These are phyloP conservation scores for Lonicera japonica DNA, from an alignment of 129 eudicot species.

Conservation along the genomic window DNA sequence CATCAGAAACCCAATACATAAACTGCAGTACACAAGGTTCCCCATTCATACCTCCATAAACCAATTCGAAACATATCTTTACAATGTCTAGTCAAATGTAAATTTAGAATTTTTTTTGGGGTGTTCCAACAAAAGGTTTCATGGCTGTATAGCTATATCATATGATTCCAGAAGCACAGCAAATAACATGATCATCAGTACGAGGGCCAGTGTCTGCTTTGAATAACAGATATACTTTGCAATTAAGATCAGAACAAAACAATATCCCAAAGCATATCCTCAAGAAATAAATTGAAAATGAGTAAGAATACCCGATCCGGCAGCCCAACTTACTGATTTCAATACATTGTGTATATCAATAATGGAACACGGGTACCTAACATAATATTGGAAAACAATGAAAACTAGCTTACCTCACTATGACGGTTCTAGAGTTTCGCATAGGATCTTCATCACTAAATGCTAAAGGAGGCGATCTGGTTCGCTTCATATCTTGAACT, in stretches of 20 bases:
- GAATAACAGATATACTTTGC: not conserved
- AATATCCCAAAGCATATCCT: not conserved
- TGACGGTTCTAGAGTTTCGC: conserved; percentile 21
- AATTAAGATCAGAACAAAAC: not conserved
- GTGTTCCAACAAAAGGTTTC: not conserved
- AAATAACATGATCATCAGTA: too few relatives aligned
- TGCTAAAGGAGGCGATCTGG: conserved; percentile 35
- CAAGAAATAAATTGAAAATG: not conserved
- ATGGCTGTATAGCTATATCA: not conserved
- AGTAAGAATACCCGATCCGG: not conserved
- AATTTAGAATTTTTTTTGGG: too few relatives aligned
- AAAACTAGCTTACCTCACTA: conserved; percentile 31
- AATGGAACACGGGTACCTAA: not conserved
- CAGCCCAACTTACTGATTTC: not conserved
- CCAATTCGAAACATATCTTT: too few relatives aligned
- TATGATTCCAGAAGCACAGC: too few relatives aligned
- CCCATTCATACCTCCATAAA: too few relatives aligned
- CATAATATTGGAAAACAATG: not conserved
- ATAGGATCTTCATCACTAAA: conserved; percentile 29
- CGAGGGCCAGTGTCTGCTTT: not conserved
- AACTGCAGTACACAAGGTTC: too few relatives aligned
- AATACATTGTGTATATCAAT: not conserved
- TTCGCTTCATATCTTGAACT: conserved; percentile 41
- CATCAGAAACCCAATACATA: too few relatives aligned
- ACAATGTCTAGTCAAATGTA: too few relatives aligned